phyloP scores from a whole-genome alignment of 495 filamentous ascomycete species.

The Amorphotheca resinae region DNA sequence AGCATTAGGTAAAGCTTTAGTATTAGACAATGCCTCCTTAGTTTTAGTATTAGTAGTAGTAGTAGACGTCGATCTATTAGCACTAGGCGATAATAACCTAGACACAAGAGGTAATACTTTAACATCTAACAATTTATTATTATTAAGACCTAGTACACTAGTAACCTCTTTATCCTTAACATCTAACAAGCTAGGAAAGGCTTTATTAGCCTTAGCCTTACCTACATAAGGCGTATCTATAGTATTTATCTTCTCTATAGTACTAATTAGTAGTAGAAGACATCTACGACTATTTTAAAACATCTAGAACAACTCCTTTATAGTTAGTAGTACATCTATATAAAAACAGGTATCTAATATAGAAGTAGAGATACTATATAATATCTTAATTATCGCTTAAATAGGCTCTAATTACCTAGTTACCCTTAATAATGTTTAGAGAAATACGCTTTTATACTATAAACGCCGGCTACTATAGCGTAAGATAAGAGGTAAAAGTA shows the following conservation, averaged over 20 bases:
- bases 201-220: neutral
- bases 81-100: no score
- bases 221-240: neutral
- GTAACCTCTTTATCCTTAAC: neutral
- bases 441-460: no score
- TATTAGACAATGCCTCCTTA: no score
- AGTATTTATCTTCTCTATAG: neutral
- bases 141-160: neutral
- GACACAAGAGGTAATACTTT: neutral
- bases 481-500: neutral
- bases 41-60: no score
- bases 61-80: no score
- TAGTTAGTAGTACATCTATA: neutral
- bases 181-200: neutral
- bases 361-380: no score
- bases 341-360: neutral
- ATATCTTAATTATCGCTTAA: no score
- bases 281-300: neutral
- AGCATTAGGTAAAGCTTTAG: no score
- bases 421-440: no score
- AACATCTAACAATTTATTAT: neutral
- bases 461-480: neutral
- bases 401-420: no score
- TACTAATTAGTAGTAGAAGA: neutral
- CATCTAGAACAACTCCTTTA: neutral